Evolutionary conservation across 2,329 filamentous ascomycete genomes (phyloP), one percentile per base, ranked within the genome.

Genomic region (Hymenoscyphus albidus): DNA sequence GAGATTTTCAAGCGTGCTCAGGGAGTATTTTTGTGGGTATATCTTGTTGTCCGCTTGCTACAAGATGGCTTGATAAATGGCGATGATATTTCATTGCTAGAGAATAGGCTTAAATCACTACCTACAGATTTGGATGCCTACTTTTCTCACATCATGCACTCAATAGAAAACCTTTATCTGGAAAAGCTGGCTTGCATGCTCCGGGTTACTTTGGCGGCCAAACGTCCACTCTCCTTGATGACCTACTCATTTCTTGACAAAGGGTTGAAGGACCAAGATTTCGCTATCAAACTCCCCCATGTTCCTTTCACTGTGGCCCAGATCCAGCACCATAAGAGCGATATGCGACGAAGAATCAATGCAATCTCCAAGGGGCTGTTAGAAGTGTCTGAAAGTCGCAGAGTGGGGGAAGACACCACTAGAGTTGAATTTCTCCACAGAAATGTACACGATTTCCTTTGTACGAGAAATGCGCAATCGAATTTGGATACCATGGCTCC

Each of bases 11-110:
- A 48, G 6, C 64, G 58, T 14, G 63, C 69, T 2, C 18, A 66
- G 3, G 68, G 69, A 12, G 62, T 70, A 9, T 70, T 70, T 31
- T 63, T 70, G 0, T 70, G 69, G 69, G 66, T 70, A 12, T n/a
- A 42, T 12, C 38, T 70, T 14, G 69, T 70, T 2, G 57, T 66
- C 12, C 31, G 35, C 2, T 35, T 59, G 1, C 58, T 69, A 2
- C 27, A 60, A 9, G 40, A 58, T 5, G 62, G 61, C 2, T 44
- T 69, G 14, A 58, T 2, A 7, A 58, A 63, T 56, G 56, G 57
- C 1, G 70, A 44, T 44, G 22, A 40, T 27, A 13, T 42, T 2
- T 13, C 35, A 40, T n/a, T 44, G 18, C 32, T 59, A 39, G 18
- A 59, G 1, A 6, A 27, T 22, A 40, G 32, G 42, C 58, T 59